Evolutionary conservation across 805 yeast genomes (phyloP).

Genomic region (Zygosaccharomyces rouxii): DNA sequence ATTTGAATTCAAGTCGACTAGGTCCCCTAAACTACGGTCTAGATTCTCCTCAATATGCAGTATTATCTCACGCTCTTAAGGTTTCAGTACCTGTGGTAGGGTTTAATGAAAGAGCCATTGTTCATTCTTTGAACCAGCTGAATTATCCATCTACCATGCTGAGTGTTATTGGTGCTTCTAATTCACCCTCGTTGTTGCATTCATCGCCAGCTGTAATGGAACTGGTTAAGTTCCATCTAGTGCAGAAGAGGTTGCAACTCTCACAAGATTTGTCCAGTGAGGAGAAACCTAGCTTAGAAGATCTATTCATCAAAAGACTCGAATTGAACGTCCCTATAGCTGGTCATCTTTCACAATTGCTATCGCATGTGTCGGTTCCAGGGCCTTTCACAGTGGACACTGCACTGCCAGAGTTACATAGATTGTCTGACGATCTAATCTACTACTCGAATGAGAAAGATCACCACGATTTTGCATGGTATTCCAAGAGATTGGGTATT

Average conservation of each 20-base stretch:
- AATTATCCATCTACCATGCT: slow-evolving; percentile 27
- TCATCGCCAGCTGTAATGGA: slow-evolving; percentile 38
- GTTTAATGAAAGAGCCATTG: slow-evolving; percentile 32
- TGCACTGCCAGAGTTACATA: slow-evolving; percentile 65
- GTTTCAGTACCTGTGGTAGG: slow-evolving; percentile 32
- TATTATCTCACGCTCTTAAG: slow-evolving; percentile 26
- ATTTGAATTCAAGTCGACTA: slow-evolving; percentile 17
- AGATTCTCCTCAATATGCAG: slow-evolving; percentile 28
- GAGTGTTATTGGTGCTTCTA: slow-evolving; percentile 31
- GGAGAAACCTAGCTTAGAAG: slow-evolving; percentile 36
- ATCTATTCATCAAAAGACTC: slow-evolving; percentile 45
- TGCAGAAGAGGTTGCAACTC: slow-evolving; percentile 44
- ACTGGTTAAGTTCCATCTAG: slow-evolving; percentile 53
- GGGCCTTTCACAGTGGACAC: slow-evolving; percentile 44
- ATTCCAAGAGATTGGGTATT: slow-evolving; percentile 72
- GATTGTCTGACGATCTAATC: slow-evolving; percentile 77
- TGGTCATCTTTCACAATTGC: slow-evolving; percentile 34
- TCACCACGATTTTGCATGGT: slow-evolving; percentile 77
- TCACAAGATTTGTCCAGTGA: slow-evolving; percentile 33
- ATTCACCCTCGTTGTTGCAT: slow-evolving; percentile 32
- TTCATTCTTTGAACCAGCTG: slow-evolving; percentile 26
- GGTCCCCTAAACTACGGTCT: slow-evolving; percentile 27
- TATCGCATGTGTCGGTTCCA: slow-evolving; percentile 63
- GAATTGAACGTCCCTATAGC: slow-evolving; percentile 41
- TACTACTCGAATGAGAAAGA: slow-evolving; percentile 78